phyloP scores from a whole-genome alignment of 2,329 filamentous ascomycete species.

The Stagonosporopsis cucurbitacearum region DNA sequence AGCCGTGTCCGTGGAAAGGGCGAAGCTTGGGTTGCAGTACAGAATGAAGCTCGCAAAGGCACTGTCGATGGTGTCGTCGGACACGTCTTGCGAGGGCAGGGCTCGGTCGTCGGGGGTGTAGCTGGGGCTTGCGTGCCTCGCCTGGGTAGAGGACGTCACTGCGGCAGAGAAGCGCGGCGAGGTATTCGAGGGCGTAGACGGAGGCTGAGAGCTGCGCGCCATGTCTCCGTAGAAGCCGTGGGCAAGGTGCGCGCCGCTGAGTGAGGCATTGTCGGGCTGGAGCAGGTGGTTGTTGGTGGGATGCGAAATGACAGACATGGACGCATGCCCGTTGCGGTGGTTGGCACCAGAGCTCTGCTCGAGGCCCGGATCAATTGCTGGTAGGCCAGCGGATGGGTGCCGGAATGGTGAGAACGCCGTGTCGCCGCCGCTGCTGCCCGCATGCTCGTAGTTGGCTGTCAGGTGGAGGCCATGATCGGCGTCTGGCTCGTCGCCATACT shows the following conservation, averaged over 20 bases:
- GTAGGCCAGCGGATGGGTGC: constrained; percentile 38
- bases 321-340: constrained; percentile 45
- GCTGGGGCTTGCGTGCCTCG: constrained; percentile 37
- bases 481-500: constrained; percentile 44
- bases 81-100: constrained; percentile 72
- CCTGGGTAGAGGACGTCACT: constrained; percentile 45
- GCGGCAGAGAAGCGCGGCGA: constrained; percentile 48
- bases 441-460: constrained; percentile 43
- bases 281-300: constrained; percentile 41
- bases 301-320: constrained; percentile 42
- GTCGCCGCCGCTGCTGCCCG: constrained; percentile 35
- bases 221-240: constrained; percentile 50
- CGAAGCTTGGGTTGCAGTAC: constrained; percentile 86
- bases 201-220: constrained; percentile 45
- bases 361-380: constrained; percentile 47
- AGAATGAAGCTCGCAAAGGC: constrained; percentile 86
- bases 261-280: constrained; percentile 45
- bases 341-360: constrained; percentile 42
- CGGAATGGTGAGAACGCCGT: constrained; percentile 45
- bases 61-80: constrained; percentile 75
- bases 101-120: constrained; percentile 56
- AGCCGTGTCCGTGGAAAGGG: constrained; percentile 70
- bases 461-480: constrained; percentile 44
- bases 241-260: constrained; percentile 36
- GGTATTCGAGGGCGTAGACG: constrained; percentile 46